A percentile compares a stretch with the other conserved stretches of the same genome.
Evolutionary conservation across 2,329 filamentous ascomycete species (phyloP).

Genomic region (Colletotrichum noveboracense): DNA sequence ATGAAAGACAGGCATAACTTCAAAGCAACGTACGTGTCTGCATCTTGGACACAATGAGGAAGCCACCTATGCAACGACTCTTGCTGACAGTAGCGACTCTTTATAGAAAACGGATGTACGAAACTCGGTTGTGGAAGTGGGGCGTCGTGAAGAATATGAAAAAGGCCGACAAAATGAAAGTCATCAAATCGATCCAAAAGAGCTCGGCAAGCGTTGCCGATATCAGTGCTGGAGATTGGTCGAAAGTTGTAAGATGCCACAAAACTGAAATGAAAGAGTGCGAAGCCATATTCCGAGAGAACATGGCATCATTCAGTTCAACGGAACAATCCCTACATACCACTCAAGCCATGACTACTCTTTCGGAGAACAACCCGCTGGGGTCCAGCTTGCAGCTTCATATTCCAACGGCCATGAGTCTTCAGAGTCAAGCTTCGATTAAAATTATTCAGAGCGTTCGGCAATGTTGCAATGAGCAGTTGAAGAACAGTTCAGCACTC

Average conservation of each 20-base stretch:
- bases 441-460: not conserved
- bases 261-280: not conserved
- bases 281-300: not conserved
- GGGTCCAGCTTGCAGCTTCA: rapidly evolving
- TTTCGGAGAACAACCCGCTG: not conserved
- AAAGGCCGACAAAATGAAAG: not conserved
- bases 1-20: not conserved
- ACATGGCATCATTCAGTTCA: not conserved
- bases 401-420: rapidly evolving
- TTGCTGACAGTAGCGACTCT: rapidly evolving
- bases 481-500: rapidly evolving
- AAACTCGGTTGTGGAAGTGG: not conserved
- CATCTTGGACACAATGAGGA: not conserved
- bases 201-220: not conserved
- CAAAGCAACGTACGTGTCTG: not conserved
- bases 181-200: not conserved
- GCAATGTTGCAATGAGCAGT: not conserved
- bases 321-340: not conserved
- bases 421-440: not conserved
- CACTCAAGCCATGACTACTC: not conserved
- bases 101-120: not conserved
- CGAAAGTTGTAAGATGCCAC: not conserved
- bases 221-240: not conserved
- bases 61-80: rapidly evolving
- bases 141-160: not conserved